These are phyloP conservation scores for Pichia occidentalis DNA, from an alignment of 805 yeast species.

Conservation along the genomic window DNA sequence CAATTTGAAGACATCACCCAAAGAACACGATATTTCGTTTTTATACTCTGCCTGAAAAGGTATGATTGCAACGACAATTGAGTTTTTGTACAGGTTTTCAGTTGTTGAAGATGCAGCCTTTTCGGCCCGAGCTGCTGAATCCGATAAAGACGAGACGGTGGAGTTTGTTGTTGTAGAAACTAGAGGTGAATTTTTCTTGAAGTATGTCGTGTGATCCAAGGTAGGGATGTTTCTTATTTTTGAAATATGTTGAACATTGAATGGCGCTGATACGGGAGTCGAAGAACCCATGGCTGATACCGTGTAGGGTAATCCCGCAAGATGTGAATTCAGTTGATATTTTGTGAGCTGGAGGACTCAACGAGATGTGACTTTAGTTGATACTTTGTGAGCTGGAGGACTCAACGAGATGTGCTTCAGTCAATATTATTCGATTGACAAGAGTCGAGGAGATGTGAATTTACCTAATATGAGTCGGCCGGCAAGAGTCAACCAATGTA, in stretches of 20 bases:
- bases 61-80: conserved; percentile 10
- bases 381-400: too few species aligned
- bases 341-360: too few species aligned
- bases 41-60: conserved; percentile 13
- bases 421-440: too few species aligned
- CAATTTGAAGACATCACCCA: conserved; percentile 48
- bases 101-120: too few species aligned
- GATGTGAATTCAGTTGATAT: too few species aligned
- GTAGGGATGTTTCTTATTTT: conserved; percentile 7
- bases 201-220: neutral
- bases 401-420: too few species aligned
- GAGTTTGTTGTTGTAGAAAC: neutral
- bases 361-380: too few species aligned
- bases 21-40: conserved; percentile 39
- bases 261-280: conserved; percentile 14
- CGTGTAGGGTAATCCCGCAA: too few species aligned
- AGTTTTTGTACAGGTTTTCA: neutral
- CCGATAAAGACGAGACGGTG: neutral
- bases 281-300: neutral
- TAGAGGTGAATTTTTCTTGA: neutral
- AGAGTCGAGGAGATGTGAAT: too few species aligned
- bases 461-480: too few species aligned
- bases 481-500: too few species aligned
- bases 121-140: neutral
- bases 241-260: conserved; percentile 16